Percentiles rank a stretch among this genome's conserved stretches.
Evolutionary conservation across 225 moss, liverwort and hornwort species (phyloP).

Genomic region (Pseudisothecium myosuroides): DNA sequence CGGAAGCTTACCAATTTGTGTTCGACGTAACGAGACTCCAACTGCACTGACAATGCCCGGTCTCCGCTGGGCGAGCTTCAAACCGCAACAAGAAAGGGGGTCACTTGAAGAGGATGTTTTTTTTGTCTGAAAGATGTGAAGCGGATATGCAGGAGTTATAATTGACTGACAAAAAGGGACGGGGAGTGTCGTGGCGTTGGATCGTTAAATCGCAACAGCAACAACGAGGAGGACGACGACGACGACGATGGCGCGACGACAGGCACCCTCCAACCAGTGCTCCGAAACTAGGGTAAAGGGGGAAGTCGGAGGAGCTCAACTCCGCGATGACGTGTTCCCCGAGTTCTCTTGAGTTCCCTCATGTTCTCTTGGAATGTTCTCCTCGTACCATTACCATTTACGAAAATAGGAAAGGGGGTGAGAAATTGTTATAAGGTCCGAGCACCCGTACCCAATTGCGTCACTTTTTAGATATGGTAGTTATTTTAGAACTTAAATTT

Average conservation of each 20-base stretch:
- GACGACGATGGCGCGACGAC: background rate
- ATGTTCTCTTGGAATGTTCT: background rate
- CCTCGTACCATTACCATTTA: background rate
- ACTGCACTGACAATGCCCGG: background rate
- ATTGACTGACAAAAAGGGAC: background rate
- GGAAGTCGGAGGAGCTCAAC: background rate
- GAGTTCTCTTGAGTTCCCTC: background rate
- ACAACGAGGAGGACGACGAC: background rate
- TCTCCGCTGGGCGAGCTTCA: background rate
- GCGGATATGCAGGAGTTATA: background rate
- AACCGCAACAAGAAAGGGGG: background rate
- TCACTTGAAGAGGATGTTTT: background rate
- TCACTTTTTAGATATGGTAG: no score
- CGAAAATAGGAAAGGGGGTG: background rate
- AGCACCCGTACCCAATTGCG: no score
- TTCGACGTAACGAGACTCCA: background rate
- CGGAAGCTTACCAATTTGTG: constrained; percentile 2
- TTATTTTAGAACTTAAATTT: no score
- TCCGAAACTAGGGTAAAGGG: background rate
- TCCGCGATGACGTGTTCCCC: background rate
- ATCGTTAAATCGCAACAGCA: background rate
- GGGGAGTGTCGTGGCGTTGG: background rate
- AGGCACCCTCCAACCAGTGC: background rate
- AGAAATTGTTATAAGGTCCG: background rate
- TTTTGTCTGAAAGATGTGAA: background rate